Base-by-base conservation (phyloP, 768 basidiomycete species). In the Chalciporus piperatus region DNA sequence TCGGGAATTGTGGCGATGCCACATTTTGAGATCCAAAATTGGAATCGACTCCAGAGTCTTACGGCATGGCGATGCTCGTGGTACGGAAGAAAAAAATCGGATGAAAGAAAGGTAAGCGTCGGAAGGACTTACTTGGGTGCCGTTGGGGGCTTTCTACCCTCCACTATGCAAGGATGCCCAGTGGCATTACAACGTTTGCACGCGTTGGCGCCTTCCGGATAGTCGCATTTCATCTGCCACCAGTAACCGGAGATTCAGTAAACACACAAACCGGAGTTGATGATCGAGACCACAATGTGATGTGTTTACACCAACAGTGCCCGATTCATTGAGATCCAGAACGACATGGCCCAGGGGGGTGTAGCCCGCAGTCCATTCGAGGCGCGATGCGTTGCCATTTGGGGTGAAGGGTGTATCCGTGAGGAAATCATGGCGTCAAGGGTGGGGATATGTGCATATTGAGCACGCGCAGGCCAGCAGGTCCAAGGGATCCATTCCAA, bases 211-310 rank as follows among this genome's bases (percentile, higher is more conserved):
- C 81, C 75, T 57, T 74, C 75, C 35, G 85, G 85, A 64, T 92
- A 91, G 58, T 84, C 85, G 70, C 90, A 92, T 76, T 86, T 91
- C 90, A 92, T 92, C 87, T 91, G 56, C 52, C 25, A 25, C 30
- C 35, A 17, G 54, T 45, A 28, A 39, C 57, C 58, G 57, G 56
- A 50, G 47, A 41, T 20, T 41, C 13, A 50, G 6, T 44, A 48
- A 48, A 50, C n/a, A 41, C 38, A 50, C 46, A 56, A 57, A 59
- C 54, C 57, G 48, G 35, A 33, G 45, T 48, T 13, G 19, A 17
- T 38, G 55, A 51, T 49, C 48, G 38, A 28, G 10, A 49, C 32
- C 40, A 47, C 20, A 51, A 39, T 22, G 46, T 41, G 45, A 41
- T 17, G 25, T 12, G n/a, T 37, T 9, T 27, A 30, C 9, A 27